Conservation (phyloP, 2,329 filamentous ascomycete genomes). For the Xylariales sp. region DNA sequence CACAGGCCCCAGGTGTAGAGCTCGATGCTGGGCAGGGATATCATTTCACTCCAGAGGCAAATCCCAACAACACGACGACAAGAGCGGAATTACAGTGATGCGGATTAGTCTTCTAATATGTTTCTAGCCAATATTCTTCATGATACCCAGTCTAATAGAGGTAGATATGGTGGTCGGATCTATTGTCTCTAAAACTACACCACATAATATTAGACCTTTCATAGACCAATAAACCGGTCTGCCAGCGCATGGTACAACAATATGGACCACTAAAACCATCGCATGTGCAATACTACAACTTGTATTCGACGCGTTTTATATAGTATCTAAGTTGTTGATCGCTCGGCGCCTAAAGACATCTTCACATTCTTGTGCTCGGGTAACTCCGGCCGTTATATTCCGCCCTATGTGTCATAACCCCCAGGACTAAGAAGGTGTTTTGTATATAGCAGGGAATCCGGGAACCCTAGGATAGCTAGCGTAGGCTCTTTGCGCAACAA, state of each 20-base stretch:
- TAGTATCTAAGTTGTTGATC: no score
- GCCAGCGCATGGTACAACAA: not conserved
- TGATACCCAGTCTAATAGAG: conserved; percentile 31
- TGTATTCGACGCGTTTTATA: not conserved
- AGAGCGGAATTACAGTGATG: conserved; percentile 31
- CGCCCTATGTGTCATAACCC: no score
- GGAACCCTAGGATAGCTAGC: no score
- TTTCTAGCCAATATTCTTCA: conserved; percentile 7
- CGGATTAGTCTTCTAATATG: not conserved
- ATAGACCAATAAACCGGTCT: not conserved
- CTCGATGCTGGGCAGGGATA: conserved; percentile 33
- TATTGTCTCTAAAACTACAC: not conserved
- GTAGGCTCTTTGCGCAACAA: no score
- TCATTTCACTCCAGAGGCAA: conserved; percentile 23
- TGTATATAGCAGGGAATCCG: no score
- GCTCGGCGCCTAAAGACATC: no score
- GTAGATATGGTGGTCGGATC: conserved; percentile 3
- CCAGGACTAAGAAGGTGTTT: no score
- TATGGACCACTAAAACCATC: not conserved
- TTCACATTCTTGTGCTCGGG: no score
- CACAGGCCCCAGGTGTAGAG: conserved; percentile 25
- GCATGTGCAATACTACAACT: not conserved
- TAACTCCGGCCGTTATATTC: no score
- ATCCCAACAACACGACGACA: not conserved
- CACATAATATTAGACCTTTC: not conserved